Evolutionary conservation across 768 basidiomycete genomes (phyloP).

Genomic region (Tephrocybe sp.): DNA sequence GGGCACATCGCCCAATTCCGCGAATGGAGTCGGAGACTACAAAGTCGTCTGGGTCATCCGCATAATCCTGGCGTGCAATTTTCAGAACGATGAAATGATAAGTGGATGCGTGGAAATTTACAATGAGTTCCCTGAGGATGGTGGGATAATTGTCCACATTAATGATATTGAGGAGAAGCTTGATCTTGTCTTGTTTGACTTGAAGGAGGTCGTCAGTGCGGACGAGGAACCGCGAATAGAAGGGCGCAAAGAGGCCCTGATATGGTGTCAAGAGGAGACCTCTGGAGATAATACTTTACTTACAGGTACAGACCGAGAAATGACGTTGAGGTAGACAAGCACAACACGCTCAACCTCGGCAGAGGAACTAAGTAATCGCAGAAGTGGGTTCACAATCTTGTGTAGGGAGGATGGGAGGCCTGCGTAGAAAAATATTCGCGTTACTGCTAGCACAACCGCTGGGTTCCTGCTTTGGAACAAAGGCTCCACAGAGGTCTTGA

Average conservation of each 20-base stretch:
- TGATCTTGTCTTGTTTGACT: conserved; percentile 76
- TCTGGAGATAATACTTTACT: conserved; percentile 24
- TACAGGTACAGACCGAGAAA: conserved; percentile 70
- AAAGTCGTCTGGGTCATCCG: conserved; percentile 72
- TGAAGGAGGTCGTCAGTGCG: conserved; percentile 63
- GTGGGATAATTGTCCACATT: conserved; percentile 65
- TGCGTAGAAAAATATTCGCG: conserved; percentile 73
- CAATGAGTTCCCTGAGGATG: conserved; percentile 83
- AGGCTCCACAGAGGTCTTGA: conserved; percentile 71
- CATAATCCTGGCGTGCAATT: conserved; percentile 59
- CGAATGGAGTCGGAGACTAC: conserved; percentile 73
- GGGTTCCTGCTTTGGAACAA: conserved; percentile 87
- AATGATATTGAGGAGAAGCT: conserved; percentile 66
- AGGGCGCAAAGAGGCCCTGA: conserved; percentile 63
- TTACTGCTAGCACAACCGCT: conserved; percentile 83
- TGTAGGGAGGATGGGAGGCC: conserved; percentile 54
- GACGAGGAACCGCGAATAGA: conserved; percentile 69
- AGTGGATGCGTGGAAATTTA: conserved; percentile 38
- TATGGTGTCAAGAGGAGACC: not conserved
- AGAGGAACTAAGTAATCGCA: conserved; percentile 69
- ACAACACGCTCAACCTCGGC: conserved; percentile 77
- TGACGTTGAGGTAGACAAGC: conserved; percentile 65
- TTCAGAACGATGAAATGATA: not conserved
- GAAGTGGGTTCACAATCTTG: conserved; percentile 68
- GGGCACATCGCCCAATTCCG: conserved; percentile 78